phyloP scores from a whole-genome alignment of 1,139 yeast genomes.

The Groenewaldozyma sp. region DNA sequence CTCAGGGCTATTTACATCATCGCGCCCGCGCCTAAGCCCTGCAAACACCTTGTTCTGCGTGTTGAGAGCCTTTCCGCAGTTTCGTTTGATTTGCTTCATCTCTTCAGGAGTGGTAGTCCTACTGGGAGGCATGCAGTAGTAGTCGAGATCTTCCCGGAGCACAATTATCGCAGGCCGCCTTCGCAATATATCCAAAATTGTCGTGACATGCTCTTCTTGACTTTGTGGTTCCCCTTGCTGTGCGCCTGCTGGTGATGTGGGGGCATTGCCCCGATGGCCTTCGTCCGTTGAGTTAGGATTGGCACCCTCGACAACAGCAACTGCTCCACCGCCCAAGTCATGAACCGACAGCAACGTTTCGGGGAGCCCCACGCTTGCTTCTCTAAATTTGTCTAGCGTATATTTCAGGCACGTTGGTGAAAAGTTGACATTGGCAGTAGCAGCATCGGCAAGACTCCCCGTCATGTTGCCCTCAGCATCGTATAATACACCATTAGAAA shows the following conservation, averaged over 20 bases:
- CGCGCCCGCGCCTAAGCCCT: slow-evolving; percentile 40
- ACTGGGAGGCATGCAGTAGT: slow-evolving; percentile 63
- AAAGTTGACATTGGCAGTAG: slow-evolving; percentile 40
- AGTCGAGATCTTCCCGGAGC: slow-evolving; percentile 87
- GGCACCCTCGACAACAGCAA: not conserved
- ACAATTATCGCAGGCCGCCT: slow-evolving; percentile 89
- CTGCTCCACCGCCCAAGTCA: slow-evolving; percentile 4
- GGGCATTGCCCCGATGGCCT: not conserved
- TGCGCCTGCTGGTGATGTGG: not conserved
- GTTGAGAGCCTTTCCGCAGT: slow-evolving; percentile 58
- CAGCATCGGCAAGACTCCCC: slow-evolving; percentile 11
- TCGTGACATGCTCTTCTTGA: slow-evolving; percentile 14
- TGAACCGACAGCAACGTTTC: slow-evolving; percentile 11
- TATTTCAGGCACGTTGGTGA: slow-evolving; percentile 81
- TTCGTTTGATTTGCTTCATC: slow-evolving; percentile 56
- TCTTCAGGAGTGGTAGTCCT: slow-evolving; percentile 20
- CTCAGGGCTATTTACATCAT: slow-evolving; percentile 77
- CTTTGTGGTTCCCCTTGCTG: too few species aligned
- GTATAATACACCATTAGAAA: slow-evolving; percentile 81
- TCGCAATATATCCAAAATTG: slow-evolving; percentile 46
- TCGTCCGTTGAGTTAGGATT: too few species aligned
- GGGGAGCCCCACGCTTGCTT: slow-evolving; percentile 30
- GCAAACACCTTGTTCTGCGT: slow-evolving; percentile 56
- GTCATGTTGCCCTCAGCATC: slow-evolving; percentile 55
- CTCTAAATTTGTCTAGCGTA: slow-evolving; percentile 56